Conservation (phyloP, 192 early-diverging fungal species). For the Rhizoclosmatium globosum region DNA sequence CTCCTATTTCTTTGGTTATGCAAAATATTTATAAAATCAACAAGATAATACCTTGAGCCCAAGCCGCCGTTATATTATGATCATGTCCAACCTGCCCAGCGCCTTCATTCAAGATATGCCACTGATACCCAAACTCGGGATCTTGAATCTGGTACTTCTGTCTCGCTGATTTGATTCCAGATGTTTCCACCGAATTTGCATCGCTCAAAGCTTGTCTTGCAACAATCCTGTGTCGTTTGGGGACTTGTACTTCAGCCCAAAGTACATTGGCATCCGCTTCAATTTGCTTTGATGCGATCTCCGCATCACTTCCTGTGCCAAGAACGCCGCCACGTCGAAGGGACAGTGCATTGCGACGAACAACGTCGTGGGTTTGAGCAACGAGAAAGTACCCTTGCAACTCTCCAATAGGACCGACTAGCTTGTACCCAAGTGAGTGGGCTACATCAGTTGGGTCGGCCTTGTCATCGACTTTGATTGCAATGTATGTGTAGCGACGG, state of each 20-base stretch:
- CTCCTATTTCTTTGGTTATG: not conserved
- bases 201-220: conserved; percentile 26
- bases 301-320: no score
- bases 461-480: not conserved
- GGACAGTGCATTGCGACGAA: no score
- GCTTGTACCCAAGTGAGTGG: conserved; percentile 32
- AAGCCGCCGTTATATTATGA: conserved; percentile 92
- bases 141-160: conserved; percentile 50
- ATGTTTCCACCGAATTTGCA: not conserved
- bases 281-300: not conserved
- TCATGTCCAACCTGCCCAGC: conserved; percentile 70
- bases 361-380: no score
- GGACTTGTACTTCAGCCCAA: conserved; percentile 55
- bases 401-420: conserved; percentile 71
- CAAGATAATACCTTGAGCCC: conserved; percentile 70
- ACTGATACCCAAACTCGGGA: conserved; percentile 28
- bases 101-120: conserved; percentile 57
- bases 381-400: conserved; percentile 70
- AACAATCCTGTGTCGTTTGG: conserved; percentile 48
- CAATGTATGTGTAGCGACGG: not conserved
- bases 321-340: no score
- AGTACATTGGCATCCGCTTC: conserved; percentile 8
- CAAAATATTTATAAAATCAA: not conserved
- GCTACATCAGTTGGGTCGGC: conserved; percentile 12
- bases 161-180: conserved; percentile 1